Percentiles rank a stretch among this genome's conserved stretches.
These are phyloP conservation scores for Geosmithia morbida DNA, from an alignment of 2,329 filamentous ascomycete species.

Conservation along the genomic window DNA sequence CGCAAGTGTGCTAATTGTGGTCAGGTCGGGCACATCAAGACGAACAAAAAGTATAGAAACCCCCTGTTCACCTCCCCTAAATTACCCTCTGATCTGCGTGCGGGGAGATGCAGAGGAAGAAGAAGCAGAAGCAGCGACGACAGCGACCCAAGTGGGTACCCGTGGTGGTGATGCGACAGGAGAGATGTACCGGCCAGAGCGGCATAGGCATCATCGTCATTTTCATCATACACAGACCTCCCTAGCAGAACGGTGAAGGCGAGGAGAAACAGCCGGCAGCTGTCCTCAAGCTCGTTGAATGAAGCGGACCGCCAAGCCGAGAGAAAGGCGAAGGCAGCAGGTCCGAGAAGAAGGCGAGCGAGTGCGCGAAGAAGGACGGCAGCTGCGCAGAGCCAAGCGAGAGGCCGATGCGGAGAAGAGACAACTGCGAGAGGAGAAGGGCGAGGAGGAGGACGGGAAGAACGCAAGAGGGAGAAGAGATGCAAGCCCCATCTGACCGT, in stretches of 20 bases:
- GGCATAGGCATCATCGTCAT: background rate
- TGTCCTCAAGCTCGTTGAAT: constrained; percentile 8
- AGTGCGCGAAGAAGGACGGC: background rate
- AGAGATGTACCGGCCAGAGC: background rate
- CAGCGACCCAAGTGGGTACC: background rate
- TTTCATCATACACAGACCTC: background rate
- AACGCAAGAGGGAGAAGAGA: background rate
- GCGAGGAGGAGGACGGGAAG: background rate
- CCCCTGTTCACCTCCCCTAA: constrained; percentile 12
- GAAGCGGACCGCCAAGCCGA: constrained; percentile 5
- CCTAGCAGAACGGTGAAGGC: background rate
- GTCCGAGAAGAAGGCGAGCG: constrained; percentile 1
- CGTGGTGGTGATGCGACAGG: background rate
- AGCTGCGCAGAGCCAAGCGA: background rate
- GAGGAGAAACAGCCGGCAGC: constrained; percentile 7
- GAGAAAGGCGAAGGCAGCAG: constrained; percentile 4
- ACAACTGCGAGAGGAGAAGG: background rate
- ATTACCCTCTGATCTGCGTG: constrained; percentile 19
- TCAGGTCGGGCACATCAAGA: constrained; percentile 94
- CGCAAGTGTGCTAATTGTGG: constrained; percentile 97
- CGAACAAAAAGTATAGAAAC: constrained; percentile 78
- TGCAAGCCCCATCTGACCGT: background rate
- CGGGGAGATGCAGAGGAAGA: background rate
- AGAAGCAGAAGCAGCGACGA: constrained; percentile 3
- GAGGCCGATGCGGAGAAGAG: background rate